A percentile compares a stretch with the other conserved stretches of the same genome.
Evolutionary conservation across 2,329 filamentous ascomycete species (phyloP).

Genomic region (Acrocalymma vagum): DNA sequence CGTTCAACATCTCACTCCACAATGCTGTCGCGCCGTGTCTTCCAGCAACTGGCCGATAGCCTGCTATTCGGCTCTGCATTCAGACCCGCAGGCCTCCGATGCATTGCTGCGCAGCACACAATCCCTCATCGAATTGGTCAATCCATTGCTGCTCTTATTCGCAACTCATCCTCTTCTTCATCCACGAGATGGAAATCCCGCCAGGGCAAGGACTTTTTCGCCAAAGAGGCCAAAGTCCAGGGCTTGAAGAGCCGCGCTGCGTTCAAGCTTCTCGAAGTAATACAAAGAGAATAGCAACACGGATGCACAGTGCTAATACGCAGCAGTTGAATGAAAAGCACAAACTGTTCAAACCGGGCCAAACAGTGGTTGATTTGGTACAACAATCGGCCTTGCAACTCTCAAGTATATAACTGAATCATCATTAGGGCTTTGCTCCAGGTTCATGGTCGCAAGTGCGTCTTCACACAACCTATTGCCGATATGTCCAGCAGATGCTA

Average conservation of each 20-base stretch:
- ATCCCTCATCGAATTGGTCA: too few species aligned
- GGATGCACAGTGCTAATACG: slow-evolving; percentile 19
- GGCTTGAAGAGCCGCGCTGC: slow-evolving; percentile 89
- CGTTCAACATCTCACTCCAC: slow-evolving; percentile 14
- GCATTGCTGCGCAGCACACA: slow-evolving; percentile 19
- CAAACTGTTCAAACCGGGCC: slow-evolving; percentile 77
- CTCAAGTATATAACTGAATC: slow-evolving; percentile 19
- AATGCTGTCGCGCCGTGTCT: slow-evolving; percentile 49
- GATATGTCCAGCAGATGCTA: slow-evolving; percentile 1
- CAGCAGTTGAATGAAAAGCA: slow-evolving; percentile 81
- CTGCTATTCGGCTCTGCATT: slow-evolving; percentile 29
- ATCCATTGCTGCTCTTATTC: slow-evolving; percentile 9
- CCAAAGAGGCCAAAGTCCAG: slow-evolving; percentile 77
- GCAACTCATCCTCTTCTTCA: slow-evolving; percentile 57
- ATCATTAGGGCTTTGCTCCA: slow-evolving; percentile 73
- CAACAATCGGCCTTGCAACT: neutral
- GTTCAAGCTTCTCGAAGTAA: slow-evolving; percentile 88
- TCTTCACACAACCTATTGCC: too few species aligned
- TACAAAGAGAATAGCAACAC: neutral
- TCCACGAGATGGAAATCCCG: slow-evolving; percentile 84
- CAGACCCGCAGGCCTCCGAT: slow-evolving; percentile 9
- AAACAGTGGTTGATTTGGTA: slow-evolving; percentile 91
- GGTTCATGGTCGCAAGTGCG: slow-evolving; percentile 68
- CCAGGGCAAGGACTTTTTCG: slow-evolving; percentile 76
- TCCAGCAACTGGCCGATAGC: slow-evolving; percentile 46